Conservation (phyloP, 495 filamentous ascomycete species). For the Trichocladium uniseriatum region DNA sequence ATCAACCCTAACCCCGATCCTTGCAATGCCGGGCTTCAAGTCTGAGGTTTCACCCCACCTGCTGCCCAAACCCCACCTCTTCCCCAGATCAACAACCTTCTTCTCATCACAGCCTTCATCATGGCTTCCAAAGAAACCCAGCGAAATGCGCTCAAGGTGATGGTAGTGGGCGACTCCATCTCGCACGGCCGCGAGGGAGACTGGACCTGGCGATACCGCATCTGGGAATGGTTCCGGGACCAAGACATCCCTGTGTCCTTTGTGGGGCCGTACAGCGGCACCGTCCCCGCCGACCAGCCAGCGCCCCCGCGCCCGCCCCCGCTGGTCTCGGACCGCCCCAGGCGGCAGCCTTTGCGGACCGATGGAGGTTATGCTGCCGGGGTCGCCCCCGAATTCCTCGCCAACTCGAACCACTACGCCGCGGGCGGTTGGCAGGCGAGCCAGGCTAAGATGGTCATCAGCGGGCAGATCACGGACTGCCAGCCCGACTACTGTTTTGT, state of each 20-base stretch:
- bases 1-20: no score
- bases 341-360: not conserved
- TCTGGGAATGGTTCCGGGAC: slow-evolving; percentile 26
- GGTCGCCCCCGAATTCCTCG: slow-evolving; percentile 18
- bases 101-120: no score
- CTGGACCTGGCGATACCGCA: slow-evolving; percentile 31
- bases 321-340: slow-evolving; percentile 3
- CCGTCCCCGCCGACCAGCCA: slow-evolving; percentile 14
- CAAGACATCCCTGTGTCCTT: slow-evolving; percentile 17
- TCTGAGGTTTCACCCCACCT: no score
- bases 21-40: no score
- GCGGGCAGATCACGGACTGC: slow-evolving; percentile 33
- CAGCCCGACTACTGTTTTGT: slow-evolving; percentile 29
- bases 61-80: no score
- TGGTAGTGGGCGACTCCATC: slow-evolving; percentile 33
- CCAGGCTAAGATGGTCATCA: slow-evolving; percentile 32
- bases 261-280: slow-evolving; percentile 31
- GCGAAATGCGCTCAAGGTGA: slow-evolving; percentile 12
- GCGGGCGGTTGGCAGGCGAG: slow-evolving; percentile 19
- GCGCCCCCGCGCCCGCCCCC: slow-evolving; percentile 14
- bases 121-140: no score
- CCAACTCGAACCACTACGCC: slow-evolving; percentile 16
- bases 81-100: not conserved
- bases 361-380: slow-evolving; percentile 23
- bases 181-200: slow-evolving; percentile 32